A percentile compares a stretch with the other conserved stretches of the same genome.
These are phyloP conservation scores for Pterulicium gracile DNA, from an alignment of 1,284 basidiomycete genomes.

Conservation along the genomic window DNA sequence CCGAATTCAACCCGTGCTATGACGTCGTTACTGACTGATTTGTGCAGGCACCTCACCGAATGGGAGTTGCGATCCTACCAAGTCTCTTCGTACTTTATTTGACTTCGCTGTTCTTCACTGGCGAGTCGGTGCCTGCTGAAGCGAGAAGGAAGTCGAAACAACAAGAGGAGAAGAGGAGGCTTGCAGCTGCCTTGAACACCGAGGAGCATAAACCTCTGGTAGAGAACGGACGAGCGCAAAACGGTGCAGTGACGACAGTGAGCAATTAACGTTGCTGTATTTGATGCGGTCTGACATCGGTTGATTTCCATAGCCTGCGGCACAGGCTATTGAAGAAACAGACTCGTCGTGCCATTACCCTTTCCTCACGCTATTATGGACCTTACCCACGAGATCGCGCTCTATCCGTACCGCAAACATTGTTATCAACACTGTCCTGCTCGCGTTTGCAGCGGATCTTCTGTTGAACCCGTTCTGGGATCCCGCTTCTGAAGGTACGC, in stretches of 20 bases:
- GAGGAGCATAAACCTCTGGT: no score
- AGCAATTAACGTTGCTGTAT: no score
- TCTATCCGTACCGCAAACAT: slow-evolving; percentile 27
- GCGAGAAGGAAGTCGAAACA: background rate
- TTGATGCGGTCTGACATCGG: no score
- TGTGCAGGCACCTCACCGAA: slow-evolving; percentile 22
- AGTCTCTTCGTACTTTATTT: slow-evolving; percentile 13
- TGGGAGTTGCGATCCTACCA: slow-evolving; percentile 20
- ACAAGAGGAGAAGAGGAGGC: background rate
- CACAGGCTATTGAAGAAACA: no score
- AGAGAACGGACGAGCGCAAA: background rate
- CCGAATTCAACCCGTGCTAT: no score
- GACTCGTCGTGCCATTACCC: slow-evolving; percentile 12
- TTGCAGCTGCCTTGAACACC: no score
- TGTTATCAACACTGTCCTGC: slow-evolving; percentile 39
- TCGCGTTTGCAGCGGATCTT: slow-evolving; percentile 41
- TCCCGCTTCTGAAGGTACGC: slow-evolving; percentile 27
- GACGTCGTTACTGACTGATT: no score
- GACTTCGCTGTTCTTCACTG: background rate
- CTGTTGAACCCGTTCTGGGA: slow-evolving; percentile 40
- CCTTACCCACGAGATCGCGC: slow-evolving; percentile 31
- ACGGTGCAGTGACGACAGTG: background rate
- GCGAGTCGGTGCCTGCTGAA: background rate
- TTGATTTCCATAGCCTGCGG: no score
- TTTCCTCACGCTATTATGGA: slow-evolving; percentile 26